These are phyloP conservation scores for Rhododendron vialii DNA, from an alignment of 148 eudicot species.

Conservation along the genomic window DNA sequence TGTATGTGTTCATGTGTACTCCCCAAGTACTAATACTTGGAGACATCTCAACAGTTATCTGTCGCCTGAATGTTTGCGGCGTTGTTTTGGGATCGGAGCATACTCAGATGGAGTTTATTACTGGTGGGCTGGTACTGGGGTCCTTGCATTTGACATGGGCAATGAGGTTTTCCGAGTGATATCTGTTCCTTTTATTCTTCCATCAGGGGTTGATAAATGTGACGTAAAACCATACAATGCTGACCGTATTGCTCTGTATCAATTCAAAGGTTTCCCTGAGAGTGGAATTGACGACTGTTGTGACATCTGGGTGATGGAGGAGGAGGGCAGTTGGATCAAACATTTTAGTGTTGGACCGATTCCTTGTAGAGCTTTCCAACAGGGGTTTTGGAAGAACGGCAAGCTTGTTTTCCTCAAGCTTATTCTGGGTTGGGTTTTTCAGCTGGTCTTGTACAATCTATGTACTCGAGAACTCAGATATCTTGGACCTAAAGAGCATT, in stretches of 20 bases:
- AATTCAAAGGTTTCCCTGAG: background rate
- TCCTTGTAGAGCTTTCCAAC: background rate
- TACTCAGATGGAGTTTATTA: background rate
- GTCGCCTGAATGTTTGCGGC: background rate
- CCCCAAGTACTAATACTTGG: conserved; percentile 3
- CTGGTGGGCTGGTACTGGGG: background rate
- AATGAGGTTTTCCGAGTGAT: background rate
- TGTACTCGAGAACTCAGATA: background rate
- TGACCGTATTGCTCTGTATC: background rate
- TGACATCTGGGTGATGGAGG: background rate
- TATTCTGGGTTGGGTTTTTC: background rate
- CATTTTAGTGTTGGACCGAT: background rate
- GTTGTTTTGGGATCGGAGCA: background rate
- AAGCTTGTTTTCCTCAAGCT: background rate
- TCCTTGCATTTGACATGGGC: conserved; percentile 8
- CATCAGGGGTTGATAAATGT: background rate
- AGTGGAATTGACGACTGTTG: background rate
- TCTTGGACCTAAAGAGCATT: background rate
- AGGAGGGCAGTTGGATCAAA: background rate
- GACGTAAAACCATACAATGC: background rate
- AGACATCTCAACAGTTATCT: background rate
- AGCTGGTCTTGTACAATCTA: background rate
- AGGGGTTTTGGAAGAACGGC: background rate
- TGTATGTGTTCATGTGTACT: background rate
- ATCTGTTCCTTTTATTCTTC: background rate